These are phyloP conservation scores for Kluyveromyces dobzhanskii DNA, from an alignment of 805 yeast genomes.

Conservation along the genomic window DNA sequence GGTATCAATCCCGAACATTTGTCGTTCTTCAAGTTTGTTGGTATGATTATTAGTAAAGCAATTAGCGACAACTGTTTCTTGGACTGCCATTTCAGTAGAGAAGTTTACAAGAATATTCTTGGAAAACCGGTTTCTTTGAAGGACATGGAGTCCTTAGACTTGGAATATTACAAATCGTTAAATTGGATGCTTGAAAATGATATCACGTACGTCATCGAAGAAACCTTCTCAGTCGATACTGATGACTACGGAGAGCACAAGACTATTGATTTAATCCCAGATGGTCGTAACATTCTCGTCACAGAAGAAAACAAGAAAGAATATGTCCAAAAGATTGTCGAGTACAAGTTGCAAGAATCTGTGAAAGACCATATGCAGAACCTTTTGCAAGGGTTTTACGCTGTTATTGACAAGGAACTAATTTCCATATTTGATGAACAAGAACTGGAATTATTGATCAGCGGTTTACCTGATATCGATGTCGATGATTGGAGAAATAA, in stretches of 20 bases:
- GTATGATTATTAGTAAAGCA: slow-evolving; percentile 90
- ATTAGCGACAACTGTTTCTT: slow-evolving; percentile 76
- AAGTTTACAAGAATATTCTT: slow-evolving; percentile 81
- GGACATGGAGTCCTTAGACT: slow-evolving; percentile 90
- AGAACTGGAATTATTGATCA: slow-evolving; percentile 83
- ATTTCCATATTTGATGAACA: slow-evolving; percentile 90
- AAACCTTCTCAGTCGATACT: slow-evolving; percentile 86
- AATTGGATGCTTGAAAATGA: slow-evolving; percentile 96
- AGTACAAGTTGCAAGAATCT: slow-evolving; percentile 73
- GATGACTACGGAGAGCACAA: slow-evolving; percentile 91
- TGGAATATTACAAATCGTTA: slow-evolving; percentile 85
- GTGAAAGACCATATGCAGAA: slow-evolving; percentile 83
- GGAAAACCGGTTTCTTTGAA: slow-evolving; percentile 75
- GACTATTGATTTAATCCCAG: slow-evolving; percentile 68
- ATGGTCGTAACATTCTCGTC: slow-evolving; percentile 78
- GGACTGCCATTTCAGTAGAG: slow-evolving; percentile 92
- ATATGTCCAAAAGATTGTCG: slow-evolving; percentile 78
- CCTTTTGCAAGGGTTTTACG: slow-evolving; percentile 81
- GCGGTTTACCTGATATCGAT: slow-evolving; percentile 94
- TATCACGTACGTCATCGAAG: slow-evolving; percentile 90
- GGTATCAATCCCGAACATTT: slow-evolving; percentile 90
- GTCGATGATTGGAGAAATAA: slow-evolving; percentile 93
- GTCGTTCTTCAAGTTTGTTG: slow-evolving; percentile 89
- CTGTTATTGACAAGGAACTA: slow-evolving; percentile 75
- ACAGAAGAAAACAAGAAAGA: slow-evolving; percentile 87